Evolutionary conservation across 2,329 filamentous ascomycete species (phyloP).

Genomic region (Conoideocrella luteorostrata): DNA sequence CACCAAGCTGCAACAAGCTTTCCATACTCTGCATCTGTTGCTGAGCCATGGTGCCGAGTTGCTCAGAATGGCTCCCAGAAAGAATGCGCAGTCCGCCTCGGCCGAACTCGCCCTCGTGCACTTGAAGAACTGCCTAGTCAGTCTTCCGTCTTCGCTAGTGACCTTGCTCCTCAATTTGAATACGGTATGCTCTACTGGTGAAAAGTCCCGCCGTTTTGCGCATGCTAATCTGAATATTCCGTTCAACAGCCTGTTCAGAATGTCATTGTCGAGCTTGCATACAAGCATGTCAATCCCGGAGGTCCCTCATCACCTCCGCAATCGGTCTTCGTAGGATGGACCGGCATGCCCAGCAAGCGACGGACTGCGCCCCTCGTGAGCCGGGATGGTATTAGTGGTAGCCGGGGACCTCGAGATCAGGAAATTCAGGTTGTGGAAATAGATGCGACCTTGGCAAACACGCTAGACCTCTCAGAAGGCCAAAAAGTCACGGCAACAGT

Average conservation of each 20-base stretch:
- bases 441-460: constrained; percentile 74
- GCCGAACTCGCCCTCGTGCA: constrained; percentile 82
- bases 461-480: constrained; percentile 72
- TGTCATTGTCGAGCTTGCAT: constrained; percentile 88
- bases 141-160: constrained; percentile 79
- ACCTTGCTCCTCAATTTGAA: constrained; percentile 83
- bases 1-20: not conserved
- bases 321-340: constrained; percentile 90
- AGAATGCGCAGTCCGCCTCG: constrained; percentile 56
- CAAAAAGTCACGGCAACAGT: constrained; percentile 67
- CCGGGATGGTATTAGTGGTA: constrained; percentile 63
- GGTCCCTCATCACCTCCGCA: constrained; percentile 45
- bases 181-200: constrained; percentile 53
- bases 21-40: not conserved
- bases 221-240: constrained; percentile 3
- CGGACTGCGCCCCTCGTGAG: constrained; percentile 66
- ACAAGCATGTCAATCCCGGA: constrained; percentile 45
- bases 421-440: constrained; percentile 76
- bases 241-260: constrained; percentile 75
- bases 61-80: constrained; percentile 39
- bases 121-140: constrained; percentile 91
- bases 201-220: no score
- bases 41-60: constrained; percentile 2
- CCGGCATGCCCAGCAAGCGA: constrained; percentile 92
- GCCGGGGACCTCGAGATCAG: constrained; percentile 60